phyloP scores from a whole-genome alignment of 2,329 filamentous ascomycete genomes.

The Colletotrichum coccodes region DNA sequence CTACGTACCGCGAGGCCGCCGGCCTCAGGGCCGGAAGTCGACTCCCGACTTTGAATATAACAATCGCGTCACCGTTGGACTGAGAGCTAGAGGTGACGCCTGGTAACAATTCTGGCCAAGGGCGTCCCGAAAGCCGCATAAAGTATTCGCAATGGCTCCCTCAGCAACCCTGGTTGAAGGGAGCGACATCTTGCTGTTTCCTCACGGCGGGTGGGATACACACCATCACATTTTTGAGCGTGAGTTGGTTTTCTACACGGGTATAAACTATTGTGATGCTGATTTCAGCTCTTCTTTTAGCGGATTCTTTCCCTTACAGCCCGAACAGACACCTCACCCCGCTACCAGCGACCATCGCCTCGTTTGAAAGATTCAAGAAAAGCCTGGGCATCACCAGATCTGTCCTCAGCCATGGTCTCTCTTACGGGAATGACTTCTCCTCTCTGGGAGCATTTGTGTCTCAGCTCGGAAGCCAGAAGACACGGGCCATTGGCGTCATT shows the following conservation, averaged over 20 bases:
- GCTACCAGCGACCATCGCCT: constrained; percentile 14
- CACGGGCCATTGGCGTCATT: constrained; percentile 44
- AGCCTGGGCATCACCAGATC: constrained; percentile 43
- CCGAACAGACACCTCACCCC: constrained; percentile 21
- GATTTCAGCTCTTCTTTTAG: neutral
- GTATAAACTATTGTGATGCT: no score
- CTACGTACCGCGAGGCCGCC: neutral
- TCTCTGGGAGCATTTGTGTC: constrained; percentile 44
- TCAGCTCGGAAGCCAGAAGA: constrained; percentile 38
- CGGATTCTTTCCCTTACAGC: constrained; percentile 21
- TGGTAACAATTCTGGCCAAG: neutral
- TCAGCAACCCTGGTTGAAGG: neutral
- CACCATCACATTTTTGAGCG: constrained; percentile 47
- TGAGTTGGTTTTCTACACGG: constrained; percentile 30
- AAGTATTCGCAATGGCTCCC: constrained; percentile 7
- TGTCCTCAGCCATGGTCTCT: constrained; percentile 47
- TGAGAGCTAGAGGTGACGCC: neutral
- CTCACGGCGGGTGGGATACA: constrained; percentile 43
- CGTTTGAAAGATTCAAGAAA: constrained; percentile 33
- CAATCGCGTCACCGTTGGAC: neutral
- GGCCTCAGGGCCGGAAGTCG: no score
- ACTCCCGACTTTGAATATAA: neutral
- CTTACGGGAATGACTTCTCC: constrained; percentile 47
- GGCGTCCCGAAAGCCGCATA: neutral
- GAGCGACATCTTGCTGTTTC: constrained; percentile 34